Base-by-base conservation (phyloP, 306 rosid genomes). In the Sechiopsis laciniata region DNA sequence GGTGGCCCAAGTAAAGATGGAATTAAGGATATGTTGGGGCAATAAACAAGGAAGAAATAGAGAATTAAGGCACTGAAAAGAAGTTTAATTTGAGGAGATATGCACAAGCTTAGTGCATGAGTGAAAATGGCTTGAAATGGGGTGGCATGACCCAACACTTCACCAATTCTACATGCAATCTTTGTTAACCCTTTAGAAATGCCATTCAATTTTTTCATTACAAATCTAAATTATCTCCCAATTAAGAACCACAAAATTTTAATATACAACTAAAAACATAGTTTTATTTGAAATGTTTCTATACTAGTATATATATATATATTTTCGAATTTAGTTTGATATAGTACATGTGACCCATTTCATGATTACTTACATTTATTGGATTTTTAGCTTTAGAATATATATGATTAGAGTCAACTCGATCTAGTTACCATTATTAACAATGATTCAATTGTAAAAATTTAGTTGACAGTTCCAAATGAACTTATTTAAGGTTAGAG, bases 31-130 rank as follows among this genome's bases (percentile, higher is more conserved):
- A 32, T 62, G 22, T 32, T 63, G 14, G 35, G 50, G 1, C 69
- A 63, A 63, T 7, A 63, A 63, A 63, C 2, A 21, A 63, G 51
- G 50, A 15, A 54, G 22, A 14, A 54, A 32, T 32, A 54, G 10
- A 54, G 58, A 8, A 37, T 32, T n/a, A 9, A 61, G 26, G 21
- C 24, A 56, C 4, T 56, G 21, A 0, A 55, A 17, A 6, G 62
- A 56, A 20, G 62, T 32, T 61, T 15, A 29, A 32, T 26, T 64
- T 64, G 71, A 55, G 11, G 72, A 42, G 69, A 67, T 7, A 37
- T 37, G 45, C 85, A 83, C 87, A 79, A 77, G 80, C 72, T 74
- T 82, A 76, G 83, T 66, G 78, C 74, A 76, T 74, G 76, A 71
- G 80, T 73, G 54, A 66, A 56, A 48, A 73, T 79, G 78, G 77